Conservation (phyloP, 2,329 filamentous ascomycete genomes). For the Thermomyces lanuginosus region DNA sequence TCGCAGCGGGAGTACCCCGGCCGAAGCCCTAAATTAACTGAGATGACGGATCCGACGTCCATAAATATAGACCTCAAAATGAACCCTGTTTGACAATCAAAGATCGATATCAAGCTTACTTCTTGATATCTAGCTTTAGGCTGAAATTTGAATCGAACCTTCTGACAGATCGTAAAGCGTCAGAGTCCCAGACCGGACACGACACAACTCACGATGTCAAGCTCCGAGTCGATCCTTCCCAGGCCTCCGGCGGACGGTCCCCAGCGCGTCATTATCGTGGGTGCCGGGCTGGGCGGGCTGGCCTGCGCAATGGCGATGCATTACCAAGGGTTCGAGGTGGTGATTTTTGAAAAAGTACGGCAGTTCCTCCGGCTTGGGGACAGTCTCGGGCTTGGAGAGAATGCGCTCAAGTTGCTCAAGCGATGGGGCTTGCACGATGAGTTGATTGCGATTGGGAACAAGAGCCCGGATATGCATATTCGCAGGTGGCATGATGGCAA, state of each 20-base stretch:
- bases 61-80: too few relatives aligned
- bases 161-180: too few relatives aligned
- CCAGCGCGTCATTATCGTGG: constrained; percentile 31
- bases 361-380: constrained; percentile 6
- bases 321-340: constrained; percentile 5
- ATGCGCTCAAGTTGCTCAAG: constrained; percentile 5
- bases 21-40: too few relatives aligned
- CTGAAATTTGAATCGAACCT: too few relatives aligned
- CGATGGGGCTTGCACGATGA: constrained; percentile 6
- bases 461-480: constrained; percentile 6
- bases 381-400: constrained; percentile 6
- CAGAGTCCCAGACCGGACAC: neutral
- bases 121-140: too few relatives aligned
- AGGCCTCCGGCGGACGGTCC: neutral
- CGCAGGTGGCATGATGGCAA: constrained; percentile 4
- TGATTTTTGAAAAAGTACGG: constrained; percentile 6
- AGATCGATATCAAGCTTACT: too few relatives aligned
- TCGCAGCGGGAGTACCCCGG: constrained; percentile 3
- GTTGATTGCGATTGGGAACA: constrained; percentile 5
- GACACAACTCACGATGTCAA: too few relatives aligned
- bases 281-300: constrained; percentile 33
- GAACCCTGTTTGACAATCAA: too few relatives aligned
- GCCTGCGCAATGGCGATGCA: constrained; percentile 7
- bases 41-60: too few relatives aligned
- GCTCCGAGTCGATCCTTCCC: neutral